phyloP scores from a whole-genome alignment of 2,329 filamentous ascomycete species.

The Pseudocercospora ulei region DNA sequence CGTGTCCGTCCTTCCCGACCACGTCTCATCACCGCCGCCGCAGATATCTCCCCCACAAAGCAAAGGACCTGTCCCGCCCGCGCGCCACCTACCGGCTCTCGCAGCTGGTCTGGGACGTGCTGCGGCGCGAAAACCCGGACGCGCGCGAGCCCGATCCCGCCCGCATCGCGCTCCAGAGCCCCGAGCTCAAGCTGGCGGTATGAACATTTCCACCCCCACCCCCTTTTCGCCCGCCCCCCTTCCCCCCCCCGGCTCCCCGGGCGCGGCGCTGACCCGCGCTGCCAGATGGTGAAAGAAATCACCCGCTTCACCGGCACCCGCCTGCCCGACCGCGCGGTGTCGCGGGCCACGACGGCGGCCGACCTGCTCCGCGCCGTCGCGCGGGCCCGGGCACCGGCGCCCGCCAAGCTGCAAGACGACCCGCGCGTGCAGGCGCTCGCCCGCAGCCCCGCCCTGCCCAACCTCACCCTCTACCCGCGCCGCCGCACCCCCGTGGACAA shows the following conservation, averaged over 20 bases:
- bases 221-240: too few species aligned
- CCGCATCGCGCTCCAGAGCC: background rate
- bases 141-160: background rate
- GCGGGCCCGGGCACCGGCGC: conserved; percentile 31
- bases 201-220: background rate
- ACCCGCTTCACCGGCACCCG: conserved; percentile 70
- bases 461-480: conserved; percentile 57
- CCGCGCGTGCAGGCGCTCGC: conserved; percentile 41
- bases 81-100: background rate
- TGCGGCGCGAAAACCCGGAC: background rate
- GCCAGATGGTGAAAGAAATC: conserved; percentile 67
- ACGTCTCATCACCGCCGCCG: background rate
- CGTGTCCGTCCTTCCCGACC: too few species aligned
- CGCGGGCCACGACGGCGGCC: conserved; percentile 27
- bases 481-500: conserved; percentile 62
- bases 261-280: too few species aligned
- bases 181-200: conserved; percentile 62
- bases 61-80: background rate
- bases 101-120: background rate
- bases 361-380: conserved; percentile 34
- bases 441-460: conserved; percentile 49
- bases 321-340: conserved; percentile 60
- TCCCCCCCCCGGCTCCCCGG: too few species aligned
- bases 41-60: background rate
- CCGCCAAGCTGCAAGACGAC: conserved; percentile 53